phyloP scores from a whole-genome alignment of 208 protist species.

The Trypanosomatidae sp. region DNA sequence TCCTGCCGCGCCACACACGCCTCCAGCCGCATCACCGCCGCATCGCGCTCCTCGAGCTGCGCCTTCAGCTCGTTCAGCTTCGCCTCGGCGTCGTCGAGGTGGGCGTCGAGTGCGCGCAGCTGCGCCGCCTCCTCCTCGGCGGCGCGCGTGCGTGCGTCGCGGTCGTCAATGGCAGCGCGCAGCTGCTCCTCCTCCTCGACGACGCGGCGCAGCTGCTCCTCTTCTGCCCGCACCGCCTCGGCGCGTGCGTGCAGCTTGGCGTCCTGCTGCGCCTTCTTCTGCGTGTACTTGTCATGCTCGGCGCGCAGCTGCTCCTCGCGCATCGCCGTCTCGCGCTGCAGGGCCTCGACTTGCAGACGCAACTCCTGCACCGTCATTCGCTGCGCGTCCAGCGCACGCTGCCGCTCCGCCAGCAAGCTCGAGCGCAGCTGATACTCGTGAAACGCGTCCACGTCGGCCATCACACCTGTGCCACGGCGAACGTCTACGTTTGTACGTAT shows the following conservation, averaged over 20 bases:
- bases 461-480: background rate
- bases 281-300: conserved; percentile 22
- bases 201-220: conserved; percentile 25
- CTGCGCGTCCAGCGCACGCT: conserved; percentile 44
- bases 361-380: conserved; percentile 44
- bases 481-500: background rate
- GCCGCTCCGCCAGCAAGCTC: conserved; percentile 42
- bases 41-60: conserved; percentile 62
- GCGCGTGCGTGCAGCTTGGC: conserved; percentile 60
- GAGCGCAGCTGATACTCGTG: conserved; percentile 52
- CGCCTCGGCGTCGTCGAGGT: conserved; percentile 20
- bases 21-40: conserved; percentile 52
- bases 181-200: conserved; percentile 53
- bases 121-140: conserved; percentile 28
- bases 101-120: conserved; percentile 20
- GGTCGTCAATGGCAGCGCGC: conserved; percentile 10
- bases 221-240: conserved; percentile 22
- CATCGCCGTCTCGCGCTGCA: conserved; percentile 23
- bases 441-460: conserved; percentile 39
- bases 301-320: conserved; percentile 39
- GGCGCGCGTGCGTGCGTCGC: conserved; percentile 17
- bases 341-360: conserved; percentile 24
- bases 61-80: conserved; percentile 44
- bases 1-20: conserved; percentile 35
- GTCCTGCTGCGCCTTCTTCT: conserved; percentile 45